These are phyloP conservation scores for Leccinellum albellum DNA, from an alignment of 768 basidiomycete genomes.

Conservation along the genomic window DNA sequence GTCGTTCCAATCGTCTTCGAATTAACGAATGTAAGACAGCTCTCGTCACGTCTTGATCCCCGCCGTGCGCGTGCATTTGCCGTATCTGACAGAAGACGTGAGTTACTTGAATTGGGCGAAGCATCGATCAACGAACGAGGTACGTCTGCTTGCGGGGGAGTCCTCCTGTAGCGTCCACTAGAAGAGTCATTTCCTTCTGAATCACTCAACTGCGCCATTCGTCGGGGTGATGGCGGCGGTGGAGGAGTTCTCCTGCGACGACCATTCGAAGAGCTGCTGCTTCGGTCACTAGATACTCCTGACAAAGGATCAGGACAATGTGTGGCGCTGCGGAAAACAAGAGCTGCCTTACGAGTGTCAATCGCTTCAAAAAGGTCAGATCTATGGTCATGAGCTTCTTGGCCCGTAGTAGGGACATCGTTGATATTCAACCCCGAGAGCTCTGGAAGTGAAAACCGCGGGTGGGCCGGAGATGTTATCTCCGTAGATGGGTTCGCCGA, in stretches of 20 bases:
- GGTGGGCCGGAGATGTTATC: neutral
- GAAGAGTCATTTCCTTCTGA: neutral
- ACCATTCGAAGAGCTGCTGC: neutral
- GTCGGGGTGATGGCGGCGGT: neutral
- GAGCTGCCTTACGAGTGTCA: conserved; percentile 1
- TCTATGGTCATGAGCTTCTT: neutral
- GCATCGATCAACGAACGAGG: neutral
- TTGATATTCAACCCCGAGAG: neutral
- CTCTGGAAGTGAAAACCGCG: neutral
- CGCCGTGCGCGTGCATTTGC: neutral
- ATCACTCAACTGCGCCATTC: neutral
- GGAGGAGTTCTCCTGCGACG: conserved; percentile 1
- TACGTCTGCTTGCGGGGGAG: no score
- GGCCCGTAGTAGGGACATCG: neutral
- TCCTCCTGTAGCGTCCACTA: no score
- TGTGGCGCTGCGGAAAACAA: neutral
- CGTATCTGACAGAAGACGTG: neutral
- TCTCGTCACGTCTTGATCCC: neutral
- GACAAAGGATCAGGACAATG: neutral
- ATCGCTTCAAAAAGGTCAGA: no score
- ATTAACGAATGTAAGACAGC: neutral
- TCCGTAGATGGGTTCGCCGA: neutral
- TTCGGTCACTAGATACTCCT: neutral
- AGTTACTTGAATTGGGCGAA: neutral
- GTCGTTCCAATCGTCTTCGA: conserved; percentile 2